Conservation (phyloP, 139 green algal genomes). For the Closterium sp. region DNA sequence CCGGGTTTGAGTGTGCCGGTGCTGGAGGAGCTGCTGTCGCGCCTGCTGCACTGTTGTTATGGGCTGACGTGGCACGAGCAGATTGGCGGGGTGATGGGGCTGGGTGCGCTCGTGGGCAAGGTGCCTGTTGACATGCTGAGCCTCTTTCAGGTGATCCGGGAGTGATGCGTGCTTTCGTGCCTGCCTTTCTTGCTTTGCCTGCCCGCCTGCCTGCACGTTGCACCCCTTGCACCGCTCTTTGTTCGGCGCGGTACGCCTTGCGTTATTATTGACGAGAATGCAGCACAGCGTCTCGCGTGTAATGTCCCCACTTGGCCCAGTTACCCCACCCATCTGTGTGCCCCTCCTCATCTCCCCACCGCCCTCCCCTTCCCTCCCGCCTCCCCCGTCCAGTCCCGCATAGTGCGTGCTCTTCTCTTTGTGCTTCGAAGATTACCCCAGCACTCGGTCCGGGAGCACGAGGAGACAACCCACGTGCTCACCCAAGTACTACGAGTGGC, state of each 20-base stretch:
- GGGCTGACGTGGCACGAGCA: slow-evolving; percentile 74
- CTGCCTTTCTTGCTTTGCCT: neutral
- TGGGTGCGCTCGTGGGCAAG: slow-evolving; percentile 45
- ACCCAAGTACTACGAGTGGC: slow-evolving; percentile 44
- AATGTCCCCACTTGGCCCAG: neutral
- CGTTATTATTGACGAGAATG: neutral
- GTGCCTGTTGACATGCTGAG: slow-evolving; percentile 47
- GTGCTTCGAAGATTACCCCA: slow-evolving; percentile 74
- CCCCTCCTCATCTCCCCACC: no score
- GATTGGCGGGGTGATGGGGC: slow-evolving; percentile 75
- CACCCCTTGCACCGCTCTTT: no score
- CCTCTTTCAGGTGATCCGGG: slow-evolving; percentile 32
- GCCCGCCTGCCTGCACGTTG: neutral
- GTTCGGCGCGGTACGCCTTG: no score
- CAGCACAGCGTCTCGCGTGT: neutral
- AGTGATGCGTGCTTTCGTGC: neutral
- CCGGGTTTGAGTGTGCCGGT: slow-evolving; percentile 52
- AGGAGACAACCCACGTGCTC: slow-evolving; percentile 57
- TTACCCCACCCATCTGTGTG: neutral
- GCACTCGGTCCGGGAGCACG: slow-evolving; percentile 62
- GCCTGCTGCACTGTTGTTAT: slow-evolving; percentile 84
- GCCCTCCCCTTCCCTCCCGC: neutral
- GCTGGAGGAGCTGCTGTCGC: slow-evolving; percentile 74
- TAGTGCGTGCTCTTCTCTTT: slow-evolving; percentile 66
- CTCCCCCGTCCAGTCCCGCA: neutral